Evolutionary conservation across 2,329 filamentous ascomycete genomes (phyloP), one percentile per base, ranked within the genome.

Genomic region (Lachnellula subtilissima): DNA sequence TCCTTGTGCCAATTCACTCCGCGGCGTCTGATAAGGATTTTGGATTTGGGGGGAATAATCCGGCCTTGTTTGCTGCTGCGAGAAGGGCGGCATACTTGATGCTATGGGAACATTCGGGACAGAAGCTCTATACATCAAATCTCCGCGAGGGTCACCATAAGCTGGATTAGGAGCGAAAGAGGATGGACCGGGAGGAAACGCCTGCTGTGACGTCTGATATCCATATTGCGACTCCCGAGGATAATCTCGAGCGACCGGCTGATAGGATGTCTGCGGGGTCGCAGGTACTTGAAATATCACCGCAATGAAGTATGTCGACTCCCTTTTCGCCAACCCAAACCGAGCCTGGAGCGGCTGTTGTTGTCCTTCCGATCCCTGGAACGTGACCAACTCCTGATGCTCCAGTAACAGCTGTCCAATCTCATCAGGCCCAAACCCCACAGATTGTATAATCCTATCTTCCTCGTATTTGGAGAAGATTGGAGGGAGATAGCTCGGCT

Each of bases 221-320:
- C 64, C 65, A 61, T 69, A 69, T 47, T 67, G 62, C 11, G 67
- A 60, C 6, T 69, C 68, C 23, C 66, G 63, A 50, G 64, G 64
- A 48, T 61, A 58, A 2, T 69, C 67, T 36, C 66, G 61, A 9
- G 65, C 55, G 50, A 63, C 69, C 40, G 65, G 52, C 32, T 61
- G 65, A 19, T 62, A 64, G 46, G 59, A 67, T 23, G 56, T 9
- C 50, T 64, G 64, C 40, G 64, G 65, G 25, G 63, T 62, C 7
- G 60, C 48, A 19, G 55, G 64, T 4, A 66, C 47, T 47, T 65
- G 55, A 23, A 69, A 50, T 11, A 64, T 25, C 15, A 85, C 63
- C 7, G 84, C 79, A 43, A 86, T 76, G 61, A 85, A 85, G 67
- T 83, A 86, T 56, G 84, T 82, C 40, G 82, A 83, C 4, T 82